These are phyloP conservation scores for Penicillium angulare DNA, from an alignment of 495 filamentous ascomycete species.

Conservation along the genomic window DNA sequence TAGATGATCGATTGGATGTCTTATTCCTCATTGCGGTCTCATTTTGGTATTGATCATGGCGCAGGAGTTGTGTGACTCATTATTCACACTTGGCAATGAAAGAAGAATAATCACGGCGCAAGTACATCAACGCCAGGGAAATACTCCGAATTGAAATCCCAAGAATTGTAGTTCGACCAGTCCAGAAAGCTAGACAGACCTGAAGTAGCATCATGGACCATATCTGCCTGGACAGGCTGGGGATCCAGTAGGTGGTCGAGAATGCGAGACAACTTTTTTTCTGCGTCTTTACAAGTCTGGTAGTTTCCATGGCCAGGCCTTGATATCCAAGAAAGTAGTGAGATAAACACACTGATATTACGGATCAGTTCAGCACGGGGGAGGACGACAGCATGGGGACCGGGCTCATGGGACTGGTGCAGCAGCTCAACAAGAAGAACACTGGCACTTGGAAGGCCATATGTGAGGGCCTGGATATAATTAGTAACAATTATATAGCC, in stretches of 20 bases:
- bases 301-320: conserved; percentile 54
- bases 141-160: conserved; percentile 36
- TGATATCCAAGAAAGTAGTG: conserved; percentile 53
- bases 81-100: too few species aligned
- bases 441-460: conserved; percentile 56
- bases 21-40: too few species aligned
- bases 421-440: conserved; percentile 62
- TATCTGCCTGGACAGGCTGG: conserved; percentile 28
- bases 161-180: conserved; percentile 38
- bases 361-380: conserved; percentile 62
- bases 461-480: conserved; percentile 43
- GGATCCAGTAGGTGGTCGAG: conserved; percentile 43
- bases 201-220: conserved; percentile 33
- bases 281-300: conserved; percentile 47
- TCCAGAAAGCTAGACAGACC: conserved; percentile 36
- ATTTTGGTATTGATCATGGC: too few species aligned
- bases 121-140: conserved; percentile 26
- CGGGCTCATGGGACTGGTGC: conserved; percentile 49
- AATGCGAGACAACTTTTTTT: conserved; percentile 44
- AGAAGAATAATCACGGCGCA: not conserved
- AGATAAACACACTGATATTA: conserved; percentile 62
- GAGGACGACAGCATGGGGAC: conserved; percentile 33
- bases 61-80: too few species aligned
- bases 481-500: conserved; percentile 18
- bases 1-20: too few species aligned